Conservation (phyloP, 2,329 filamentous ascomycete species). For the Akanthomyces uredinophilus region DNA sequence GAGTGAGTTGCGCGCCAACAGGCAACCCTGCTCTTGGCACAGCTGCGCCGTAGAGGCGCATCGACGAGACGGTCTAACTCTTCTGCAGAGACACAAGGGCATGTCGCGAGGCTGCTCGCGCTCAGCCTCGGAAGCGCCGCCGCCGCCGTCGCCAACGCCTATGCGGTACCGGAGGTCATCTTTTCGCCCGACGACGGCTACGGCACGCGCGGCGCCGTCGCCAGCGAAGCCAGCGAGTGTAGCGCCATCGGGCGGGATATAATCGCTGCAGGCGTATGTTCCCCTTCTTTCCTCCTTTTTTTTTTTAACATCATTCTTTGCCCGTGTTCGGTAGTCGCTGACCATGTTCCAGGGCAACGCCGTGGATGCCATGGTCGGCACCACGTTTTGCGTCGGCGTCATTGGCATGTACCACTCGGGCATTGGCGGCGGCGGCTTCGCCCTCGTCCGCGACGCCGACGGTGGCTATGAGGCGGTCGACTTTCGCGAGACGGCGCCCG, state of each 20-base stretch:
- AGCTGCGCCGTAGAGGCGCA: background rate
- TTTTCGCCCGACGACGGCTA: constrained; percentile 17
- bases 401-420: constrained; percentile 75
- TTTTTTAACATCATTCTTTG: no score
- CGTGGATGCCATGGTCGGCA: constrained; percentile 69
- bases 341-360: constrained; percentile 56
- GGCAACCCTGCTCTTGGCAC: no score
- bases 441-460: constrained; percentile 66
- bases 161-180: constrained; percentile 20
- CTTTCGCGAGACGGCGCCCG: constrained; percentile 83
- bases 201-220: constrained; percentile 55
- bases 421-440: constrained; percentile 87
- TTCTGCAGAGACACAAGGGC: background rate
- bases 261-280: constrained; percentile 45
- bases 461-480: constrained; percentile 84
- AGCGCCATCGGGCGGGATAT: constrained; percentile 63
- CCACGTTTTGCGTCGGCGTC: constrained; percentile 69
- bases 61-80: background rate
- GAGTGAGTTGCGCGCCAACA: no score
- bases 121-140: background rate
- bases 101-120: background rate
- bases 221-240: constrained; percentile 64
- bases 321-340: background rate
- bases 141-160: background rate
- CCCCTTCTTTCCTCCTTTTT: background rate